phyloP scores from a whole-genome alignment of 192 early-diverging fungal species.

The Coemansia sp. region DNA sequence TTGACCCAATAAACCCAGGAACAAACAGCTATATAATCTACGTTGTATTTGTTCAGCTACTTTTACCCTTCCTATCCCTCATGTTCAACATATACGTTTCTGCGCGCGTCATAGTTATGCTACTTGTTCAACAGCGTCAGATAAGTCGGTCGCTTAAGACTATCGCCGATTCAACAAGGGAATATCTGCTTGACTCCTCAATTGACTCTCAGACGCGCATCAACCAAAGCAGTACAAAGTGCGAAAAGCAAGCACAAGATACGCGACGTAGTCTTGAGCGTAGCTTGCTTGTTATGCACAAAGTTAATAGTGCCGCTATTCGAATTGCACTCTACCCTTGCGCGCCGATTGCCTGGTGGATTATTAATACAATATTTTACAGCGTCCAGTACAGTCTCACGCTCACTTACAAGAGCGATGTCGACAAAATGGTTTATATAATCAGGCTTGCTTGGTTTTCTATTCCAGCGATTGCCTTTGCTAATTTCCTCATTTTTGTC shows the following conservation, averaged over 20 bases:
- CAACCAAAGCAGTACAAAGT: neutral
- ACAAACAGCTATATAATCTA: neutral
- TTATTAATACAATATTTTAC: conserved; percentile 6
- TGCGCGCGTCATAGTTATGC: neutral
- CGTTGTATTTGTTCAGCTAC: conserved; percentile 3
- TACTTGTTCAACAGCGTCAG: neutral
- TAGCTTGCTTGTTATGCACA: conserved; percentile 1
- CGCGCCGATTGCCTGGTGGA: conserved; percentile 9
- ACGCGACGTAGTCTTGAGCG: neutral
- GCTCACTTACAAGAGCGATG: conserved; percentile 4
- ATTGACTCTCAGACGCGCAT: conserved; percentile 1
- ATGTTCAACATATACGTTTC: conserved; percentile 1
- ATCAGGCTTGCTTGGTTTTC: conserved; percentile 6
- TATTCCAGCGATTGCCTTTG: conserved; percentile 3
- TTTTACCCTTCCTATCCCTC: conserved; percentile 2
- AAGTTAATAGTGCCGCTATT: conserved; percentile 10
- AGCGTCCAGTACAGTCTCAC: conserved; percentile 8
- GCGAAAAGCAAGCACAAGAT: neutral
- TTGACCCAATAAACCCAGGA: conserved; percentile 1
- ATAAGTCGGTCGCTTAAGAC: conserved; percentile 2
- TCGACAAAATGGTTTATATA: neutral
- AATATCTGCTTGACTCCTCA: neutral
- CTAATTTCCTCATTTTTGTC: conserved; percentile 12
- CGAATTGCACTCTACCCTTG: conserved; percentile 14
- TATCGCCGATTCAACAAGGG: neutral